phyloP scores from a whole-genome alignment of 2,329 filamentous ascomycete species.

The Pestalotiopsis sp. region DNA sequence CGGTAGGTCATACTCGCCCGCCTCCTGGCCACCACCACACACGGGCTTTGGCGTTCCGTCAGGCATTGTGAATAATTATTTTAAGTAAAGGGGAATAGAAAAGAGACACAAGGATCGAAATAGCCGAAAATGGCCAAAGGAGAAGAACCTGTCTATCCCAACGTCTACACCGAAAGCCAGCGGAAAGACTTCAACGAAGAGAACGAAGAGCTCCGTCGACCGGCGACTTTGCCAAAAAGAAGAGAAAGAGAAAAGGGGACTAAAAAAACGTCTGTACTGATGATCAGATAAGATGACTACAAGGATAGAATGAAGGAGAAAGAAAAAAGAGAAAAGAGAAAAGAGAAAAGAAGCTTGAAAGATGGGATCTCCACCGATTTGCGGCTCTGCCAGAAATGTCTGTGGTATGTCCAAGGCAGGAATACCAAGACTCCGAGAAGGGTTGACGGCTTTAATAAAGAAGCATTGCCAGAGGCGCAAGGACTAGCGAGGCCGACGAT shows the following conservation, averaged over 20 bases:
- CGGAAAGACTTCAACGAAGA: neutral
- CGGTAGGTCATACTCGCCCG: slow-evolving; percentile 44
- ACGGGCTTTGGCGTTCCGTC: slow-evolving; percentile 35
- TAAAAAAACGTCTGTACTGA: slow-evolving; percentile 8
- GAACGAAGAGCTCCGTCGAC: slow-evolving; percentile 9
- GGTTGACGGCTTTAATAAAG: slow-evolving; percentile 6
- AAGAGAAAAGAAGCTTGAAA: slow-evolving; percentile 13
- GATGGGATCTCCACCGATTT: slow-evolving; percentile 9
- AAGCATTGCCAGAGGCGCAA: neutral
- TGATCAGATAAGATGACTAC: slow-evolving; percentile 16
- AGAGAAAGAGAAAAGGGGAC: slow-evolving; percentile 15
- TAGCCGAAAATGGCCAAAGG: neutral
- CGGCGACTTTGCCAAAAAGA: slow-evolving; percentile 22
- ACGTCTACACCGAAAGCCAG: neutral
- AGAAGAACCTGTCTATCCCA: neutral
- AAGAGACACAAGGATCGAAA: neutral
- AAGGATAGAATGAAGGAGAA: slow-evolving; percentile 23
- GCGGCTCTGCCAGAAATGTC: slow-evolving; percentile 3
- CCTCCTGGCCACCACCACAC: slow-evolving; percentile 39
- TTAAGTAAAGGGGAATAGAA: neutral
- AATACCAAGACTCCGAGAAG: slow-evolving; percentile 11
- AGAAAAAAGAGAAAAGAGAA: neutral
- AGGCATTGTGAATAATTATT: slow-evolving; percentile 25
- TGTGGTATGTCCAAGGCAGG: neutral
- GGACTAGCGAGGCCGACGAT: neutral